These are phyloP conservation scores for Symbiotaphrina buchneri DNA, from an alignment of 495 filamentous ascomycete species.

Conservation along the genomic window DNA sequence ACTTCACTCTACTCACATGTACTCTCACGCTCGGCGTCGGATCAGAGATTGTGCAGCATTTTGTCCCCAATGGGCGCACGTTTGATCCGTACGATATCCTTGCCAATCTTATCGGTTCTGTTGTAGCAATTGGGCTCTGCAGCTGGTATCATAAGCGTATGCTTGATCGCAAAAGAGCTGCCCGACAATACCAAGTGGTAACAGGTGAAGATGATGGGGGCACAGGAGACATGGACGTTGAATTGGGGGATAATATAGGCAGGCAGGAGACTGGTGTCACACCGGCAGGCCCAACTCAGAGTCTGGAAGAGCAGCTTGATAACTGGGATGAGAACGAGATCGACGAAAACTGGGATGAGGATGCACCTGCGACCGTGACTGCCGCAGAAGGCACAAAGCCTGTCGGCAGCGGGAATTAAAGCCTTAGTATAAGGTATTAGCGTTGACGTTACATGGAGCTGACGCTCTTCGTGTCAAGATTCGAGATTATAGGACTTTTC, in stretches of 20 bases:
- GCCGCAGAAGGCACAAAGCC: no score
- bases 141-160: conserved; percentile 88
- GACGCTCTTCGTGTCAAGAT: no score
- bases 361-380: no score
- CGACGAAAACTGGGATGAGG: conserved; percentile 50
- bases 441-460: no score
- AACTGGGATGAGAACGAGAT: conserved; percentile 75
- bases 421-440: no score
- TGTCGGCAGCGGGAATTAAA: no score
- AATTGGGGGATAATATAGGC: conserved; percentile 12
- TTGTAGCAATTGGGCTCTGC: conserved; percentile 45
- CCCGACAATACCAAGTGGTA: conserved; percentile 44
- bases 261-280: conserved; percentile 10
- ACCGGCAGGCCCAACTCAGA: conserved; percentile 8
- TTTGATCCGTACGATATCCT: conserved; percentile 77
- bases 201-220: conserved; percentile 20
- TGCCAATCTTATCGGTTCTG: conserved; percentile 68
- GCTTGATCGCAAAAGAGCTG: conserved; percentile 67
- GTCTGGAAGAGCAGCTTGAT: conserved; percentile 52
- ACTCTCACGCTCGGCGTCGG: conserved; percentile 53
- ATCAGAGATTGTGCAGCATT: conserved; percentile 64
- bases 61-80: conserved; percentile 55
- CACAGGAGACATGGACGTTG: conserved; percentile 17
- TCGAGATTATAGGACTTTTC: no score
- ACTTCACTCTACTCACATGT: conserved; percentile 65